These are phyloP conservation scores for Pyrus communis DNA, from an alignment of 306 rosid genomes.

Conservation along the genomic window DNA sequence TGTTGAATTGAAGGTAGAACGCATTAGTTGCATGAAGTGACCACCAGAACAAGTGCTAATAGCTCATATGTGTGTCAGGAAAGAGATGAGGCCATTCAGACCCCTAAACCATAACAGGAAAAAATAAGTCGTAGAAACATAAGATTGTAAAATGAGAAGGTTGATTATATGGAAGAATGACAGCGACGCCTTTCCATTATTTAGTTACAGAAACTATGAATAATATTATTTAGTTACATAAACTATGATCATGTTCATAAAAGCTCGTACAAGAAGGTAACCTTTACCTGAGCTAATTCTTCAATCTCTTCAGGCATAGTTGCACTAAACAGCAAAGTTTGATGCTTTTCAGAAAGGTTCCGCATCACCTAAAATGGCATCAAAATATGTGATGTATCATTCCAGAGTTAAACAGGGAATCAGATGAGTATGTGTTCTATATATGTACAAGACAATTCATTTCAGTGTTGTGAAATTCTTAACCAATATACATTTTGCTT, in stretches of 20 bases:
- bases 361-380: constrained; percentile 54
- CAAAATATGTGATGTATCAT: constrained; percentile 11
- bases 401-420: not conserved
- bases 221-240: not conserved
- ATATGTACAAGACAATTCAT: not conserved
- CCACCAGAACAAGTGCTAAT: not conserved
- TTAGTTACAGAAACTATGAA: not conserved
- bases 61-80: not conserved
- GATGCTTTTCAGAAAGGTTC: constrained; percentile 74
- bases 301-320: constrained; percentile 90
- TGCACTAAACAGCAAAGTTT: constrained; percentile 79
- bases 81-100: not conserved
- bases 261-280: not conserved
- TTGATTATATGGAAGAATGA: not conserved
- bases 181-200: not conserved
- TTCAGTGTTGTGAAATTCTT: not conserved
- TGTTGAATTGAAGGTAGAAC: not conserved
- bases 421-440: not conserved
- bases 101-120: not conserved
- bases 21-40: not conserved
- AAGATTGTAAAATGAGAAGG: not conserved
- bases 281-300: constrained; percentile 60
- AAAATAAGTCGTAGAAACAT: not conserved
- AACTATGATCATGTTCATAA: not conserved
- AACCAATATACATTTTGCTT: not conserved